Evolutionary conservation across 441 rosid genomes (phyloP).

Genomic region (Manihot esculenta): DNA sequence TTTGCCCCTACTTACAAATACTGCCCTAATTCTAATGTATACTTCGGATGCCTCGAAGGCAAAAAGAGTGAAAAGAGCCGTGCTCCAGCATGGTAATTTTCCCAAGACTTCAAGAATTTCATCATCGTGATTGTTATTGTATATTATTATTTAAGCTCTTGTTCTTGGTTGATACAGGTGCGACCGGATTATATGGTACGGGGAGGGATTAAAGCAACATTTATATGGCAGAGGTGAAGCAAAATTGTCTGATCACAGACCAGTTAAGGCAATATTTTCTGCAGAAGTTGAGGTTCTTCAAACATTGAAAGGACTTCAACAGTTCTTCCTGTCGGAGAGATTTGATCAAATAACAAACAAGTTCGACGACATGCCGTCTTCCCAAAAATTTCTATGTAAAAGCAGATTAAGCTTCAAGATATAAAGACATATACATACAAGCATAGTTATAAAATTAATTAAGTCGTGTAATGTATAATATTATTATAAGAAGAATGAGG

Average conservation of each 20-base stretch:
- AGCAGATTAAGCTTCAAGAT: slow-evolving; percentile 39
- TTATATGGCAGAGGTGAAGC: slow-evolving; percentile 41
- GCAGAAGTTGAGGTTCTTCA: slow-evolving; percentile 42
- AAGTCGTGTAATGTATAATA: neutral
- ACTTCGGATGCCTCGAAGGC: slow-evolving; percentile 57
- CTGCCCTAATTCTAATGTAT: slow-evolving; percentile 59
- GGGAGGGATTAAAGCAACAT: slow-evolving; percentile 42
- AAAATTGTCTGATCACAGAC: slow-evolving; percentile 46
- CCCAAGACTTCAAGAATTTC: too few species aligned
- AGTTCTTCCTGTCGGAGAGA: slow-evolving; percentile 56
- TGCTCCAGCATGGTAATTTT: slow-evolving; percentile 81
- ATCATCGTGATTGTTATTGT: too few species aligned
- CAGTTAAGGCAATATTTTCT: slow-evolving; percentile 42
- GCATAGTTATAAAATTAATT: too few species aligned
- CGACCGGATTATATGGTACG: slow-evolving; percentile 46
- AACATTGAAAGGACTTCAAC: slow-evolving; percentile 32
- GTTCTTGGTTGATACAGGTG: slow-evolving; percentile 30
- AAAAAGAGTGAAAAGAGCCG: slow-evolving; percentile 63
- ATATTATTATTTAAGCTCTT: too few species aligned
- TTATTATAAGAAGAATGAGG: too few species aligned
- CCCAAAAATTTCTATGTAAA: slow-evolving; percentile 35
- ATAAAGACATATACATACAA: neutral
- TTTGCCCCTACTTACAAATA: slow-evolving; percentile 96
- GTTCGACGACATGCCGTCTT: slow-evolving; percentile 29
- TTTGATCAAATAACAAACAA: slow-evolving; percentile 37